Evolutionary conservation across 768 basidiomycete species (phyloP).

Genomic region (Leccinellum albellum): DNA sequence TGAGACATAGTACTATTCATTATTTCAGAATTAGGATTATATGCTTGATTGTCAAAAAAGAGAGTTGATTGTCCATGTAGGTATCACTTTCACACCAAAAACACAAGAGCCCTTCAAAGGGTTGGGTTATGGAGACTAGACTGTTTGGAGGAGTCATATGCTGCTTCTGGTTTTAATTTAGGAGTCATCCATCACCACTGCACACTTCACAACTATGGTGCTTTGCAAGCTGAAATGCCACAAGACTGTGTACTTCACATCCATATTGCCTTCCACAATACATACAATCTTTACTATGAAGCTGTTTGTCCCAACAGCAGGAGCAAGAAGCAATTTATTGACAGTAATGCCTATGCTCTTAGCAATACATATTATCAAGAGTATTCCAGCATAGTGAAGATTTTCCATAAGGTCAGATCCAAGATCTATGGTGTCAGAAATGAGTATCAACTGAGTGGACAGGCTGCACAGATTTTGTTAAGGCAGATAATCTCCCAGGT

Average conservation of each 20-base stretch:
- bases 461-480: slow-evolving; percentile 1
- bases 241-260: background rate
- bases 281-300: slow-evolving; percentile 20
- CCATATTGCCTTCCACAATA: slow-evolving; percentile 10
- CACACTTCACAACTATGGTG: background rate
- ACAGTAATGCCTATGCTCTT: slow-evolving; percentile 9
- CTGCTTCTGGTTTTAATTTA: background rate
- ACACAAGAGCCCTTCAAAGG: too few species aligned
- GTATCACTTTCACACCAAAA: too few species aligned
- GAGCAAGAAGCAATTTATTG: background rate
- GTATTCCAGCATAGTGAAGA: background rate
- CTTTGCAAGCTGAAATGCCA: slow-evolving; percentile 14
- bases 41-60: too few species aligned
- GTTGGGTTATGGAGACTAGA: background rate
- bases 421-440: slow-evolving; percentile 1
- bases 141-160: background rate
- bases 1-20: too few species aligned
- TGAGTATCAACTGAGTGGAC: slow-evolving; percentile 4
- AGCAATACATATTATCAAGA: background rate
- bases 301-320: slow-evolving; percentile 3
- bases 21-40: too few species aligned
- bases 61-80: too few species aligned
- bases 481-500: background rate
- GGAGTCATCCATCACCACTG: background rate
- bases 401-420: background rate